A percentile compares a stretch with the other conserved stretches of the same genome.
Evolutionary conservation across 305 asterid species (phyloP).

Genomic region (Plantago rigida): DNA sequence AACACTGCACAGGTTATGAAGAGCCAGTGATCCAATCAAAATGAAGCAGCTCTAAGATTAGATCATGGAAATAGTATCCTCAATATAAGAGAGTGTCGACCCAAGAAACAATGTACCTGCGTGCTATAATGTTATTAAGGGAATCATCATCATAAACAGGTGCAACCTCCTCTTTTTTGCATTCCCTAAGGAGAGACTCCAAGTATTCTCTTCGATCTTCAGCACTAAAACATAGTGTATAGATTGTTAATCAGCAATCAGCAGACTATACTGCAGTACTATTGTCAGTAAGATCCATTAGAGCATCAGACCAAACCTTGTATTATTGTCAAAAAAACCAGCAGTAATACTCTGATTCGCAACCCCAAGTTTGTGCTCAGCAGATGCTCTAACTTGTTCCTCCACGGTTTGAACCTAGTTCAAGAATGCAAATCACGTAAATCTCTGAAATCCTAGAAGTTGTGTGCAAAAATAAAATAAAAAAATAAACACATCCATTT

Average conservation of each 20-base stretch:
- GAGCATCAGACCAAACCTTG: conserved; percentile 47
- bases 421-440: conserved; percentile 17
- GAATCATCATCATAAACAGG: conserved; percentile 95
- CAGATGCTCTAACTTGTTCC: conserved; percentile 99
- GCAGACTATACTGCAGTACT: conserved; percentile 13
- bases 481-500: not conserved
- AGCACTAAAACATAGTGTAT: conserved; percentile 50
- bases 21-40: conserved; percentile 1
- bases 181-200: conserved; percentile 95
- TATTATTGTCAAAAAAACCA: conserved; percentile 95
- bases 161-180: conserved; percentile 92
- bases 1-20: not conserved
- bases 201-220: conserved; percentile 98
- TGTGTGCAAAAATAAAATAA: conserved; percentile 10
- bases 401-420: conserved; percentile 89
- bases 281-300: conserved; percentile 19
- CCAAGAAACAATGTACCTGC: conserved; percentile 51
- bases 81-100: conserved; percentile 13
- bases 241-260: conserved; percentile 21
- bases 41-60: conserved; percentile 1
- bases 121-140: conserved; percentile 84
- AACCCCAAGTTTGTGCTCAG: conserved; percentile 99
- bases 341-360: conserved; percentile 99
- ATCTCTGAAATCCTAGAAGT: conserved; percentile 11
- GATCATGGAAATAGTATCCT: conserved; percentile 7